Percentiles rank a stretch among this genome's conserved stretches.
Evolutionary conservation across 768 basidiomycete genomes (phyloP).

Genomic region (Kwoniella dejecticola): DNA sequence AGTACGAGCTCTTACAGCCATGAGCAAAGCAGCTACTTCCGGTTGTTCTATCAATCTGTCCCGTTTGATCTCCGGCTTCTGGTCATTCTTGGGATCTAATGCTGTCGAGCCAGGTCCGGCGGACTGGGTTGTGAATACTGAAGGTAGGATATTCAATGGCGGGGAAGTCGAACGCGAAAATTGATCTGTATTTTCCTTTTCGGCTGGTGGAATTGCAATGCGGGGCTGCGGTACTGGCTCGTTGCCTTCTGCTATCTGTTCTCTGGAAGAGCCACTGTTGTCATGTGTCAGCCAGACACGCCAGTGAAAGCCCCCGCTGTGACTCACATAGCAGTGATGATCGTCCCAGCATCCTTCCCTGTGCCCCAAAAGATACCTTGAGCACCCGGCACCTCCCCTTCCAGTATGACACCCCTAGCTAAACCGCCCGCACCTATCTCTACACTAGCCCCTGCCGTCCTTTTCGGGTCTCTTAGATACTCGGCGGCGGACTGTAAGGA

Average conservation of each 20-base stretch:
- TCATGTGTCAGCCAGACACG: too few relatives aligned
- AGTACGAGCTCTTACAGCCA: slow-evolving; percentile 40
- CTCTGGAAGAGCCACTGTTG: too few relatives aligned
- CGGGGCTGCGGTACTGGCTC: too few relatives aligned
- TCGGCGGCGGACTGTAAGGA: slow-evolving; percentile 36
- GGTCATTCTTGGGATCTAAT: slow-evolving; percentile 5
- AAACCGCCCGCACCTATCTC: slow-evolving; percentile 44
- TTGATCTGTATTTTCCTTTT: too few relatives aligned
- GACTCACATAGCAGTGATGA: slow-evolving; percentile 46
- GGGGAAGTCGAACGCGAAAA: slow-evolving; percentile 8
- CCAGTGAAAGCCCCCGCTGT: neutral
- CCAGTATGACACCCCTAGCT: slow-evolving; percentile 48
- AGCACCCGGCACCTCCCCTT: slow-evolving; percentile 31
- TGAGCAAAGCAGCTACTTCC: slow-evolving; percentile 41
- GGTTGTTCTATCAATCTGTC: slow-evolving; percentile 17
- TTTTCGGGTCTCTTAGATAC: slow-evolving; percentile 40
- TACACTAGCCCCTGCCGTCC: slow-evolving; percentile 42
- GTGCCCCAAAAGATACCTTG: slow-evolving; percentile 40
- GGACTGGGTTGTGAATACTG: neutral
- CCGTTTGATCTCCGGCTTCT: neutral
- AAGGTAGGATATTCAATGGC: slow-evolving; percentile 12
- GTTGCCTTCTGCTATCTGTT: too few relatives aligned
- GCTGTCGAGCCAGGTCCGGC: neutral
- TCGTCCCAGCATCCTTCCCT: slow-evolving; percentile 32
- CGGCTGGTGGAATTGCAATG: too few relatives aligned